Base-by-base conservation (phyloP, 106 monocot species). In the Agapanthus africanus region DNA sequence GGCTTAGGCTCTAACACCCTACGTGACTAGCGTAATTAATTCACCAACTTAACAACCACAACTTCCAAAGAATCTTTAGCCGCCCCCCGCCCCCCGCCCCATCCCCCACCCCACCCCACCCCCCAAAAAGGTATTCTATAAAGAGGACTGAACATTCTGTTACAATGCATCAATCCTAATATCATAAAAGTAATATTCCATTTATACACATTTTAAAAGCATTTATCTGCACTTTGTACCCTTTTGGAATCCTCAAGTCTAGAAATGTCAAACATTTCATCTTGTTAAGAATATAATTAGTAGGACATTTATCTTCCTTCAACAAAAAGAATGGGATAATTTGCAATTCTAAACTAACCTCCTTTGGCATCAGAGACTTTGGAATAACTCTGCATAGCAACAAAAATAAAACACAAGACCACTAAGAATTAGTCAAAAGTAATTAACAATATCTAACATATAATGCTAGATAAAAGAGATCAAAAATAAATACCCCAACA, bases 341-440 rank as follows among this genome's bases (percentile, higher is more conserved):
- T 65, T 65, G 5, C 4, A 3, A 27, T 40, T 66, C 62, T 38
- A 31, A 61, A 69, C 78, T 73, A 38, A 88, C 88, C 84, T 82
- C 88, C 50, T 76, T 85, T 40, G 79, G 79, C 85, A 85, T 82
- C 77, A 89, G 44, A 57, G 79, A 82, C 68, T 71, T 89, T 23
- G 88, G 79, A 39, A 85, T 88, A 36, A 85, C 79, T 37, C 88
- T 88, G 84, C 44, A 70, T 61, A 73, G 49, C 38, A 69, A 61
- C 22, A 36, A 67, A 71, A n/a, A 38, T 32, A 22, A 31, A 59
- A 26, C 7, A 36, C 10, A 57, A 44, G 33, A 61, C 7, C 22
- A 6, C 15, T 37, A 38, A 40, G 25, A 37, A 54, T 39, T 38
- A 59, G 39, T 37, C 25, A 57, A 47, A 15, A 47, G 6, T 4